Evolutionary conservation across 2,329 filamentous ascomycete genomes (phyloP), one percentile per base, ranked within the genome.

Genomic region (Fusarium pseudonygamai): DNA sequence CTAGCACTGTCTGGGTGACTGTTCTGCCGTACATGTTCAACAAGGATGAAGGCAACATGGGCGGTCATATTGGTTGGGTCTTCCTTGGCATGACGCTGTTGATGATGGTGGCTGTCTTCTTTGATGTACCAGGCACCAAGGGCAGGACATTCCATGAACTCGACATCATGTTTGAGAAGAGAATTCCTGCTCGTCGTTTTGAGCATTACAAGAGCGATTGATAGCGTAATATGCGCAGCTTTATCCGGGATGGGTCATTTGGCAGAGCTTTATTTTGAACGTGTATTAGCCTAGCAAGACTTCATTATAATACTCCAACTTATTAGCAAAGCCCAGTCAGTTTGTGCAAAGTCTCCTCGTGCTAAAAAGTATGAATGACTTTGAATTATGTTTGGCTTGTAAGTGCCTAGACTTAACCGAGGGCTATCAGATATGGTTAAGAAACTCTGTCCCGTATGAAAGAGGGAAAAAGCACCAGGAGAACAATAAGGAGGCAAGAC

Each of bases 141-240:
- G 60, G 61, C 18, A 66, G 61, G 6, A 67, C 64, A 2, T 67
- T 65, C 39, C 32, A 65, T 24, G 64, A 67, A 13, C 43, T 67
- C 2, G 64, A 67, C 6, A 34, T 65, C n/a, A 67, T 59, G 64
- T 59, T 67, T 18, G 50, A 67, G 50, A 66, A 34, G 43, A 59
- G 20, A 20, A 49, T 65, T 12, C 26, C 63, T 16, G 60, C 63
- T 37, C 47, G 60, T 6, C 60, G 15, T 11, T 66, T 66, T 20
- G 60, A 66, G n/a, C 2, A 11, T 2, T 57, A 64, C 6, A 57
- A 66, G 22, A 24, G 30, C 7, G 37, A 62, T 8, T 62, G 8
- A 40, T 30, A 15, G 30, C 0, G 5, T 9, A 13, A 1, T 6
- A 11, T 22, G 20, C 20, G 12, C n/a, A n/a, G 24, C 16, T 45